Conservation (phyloP, 192 early-diverging fungal genomes). For the Globomyces pollinis-pini region DNA sequence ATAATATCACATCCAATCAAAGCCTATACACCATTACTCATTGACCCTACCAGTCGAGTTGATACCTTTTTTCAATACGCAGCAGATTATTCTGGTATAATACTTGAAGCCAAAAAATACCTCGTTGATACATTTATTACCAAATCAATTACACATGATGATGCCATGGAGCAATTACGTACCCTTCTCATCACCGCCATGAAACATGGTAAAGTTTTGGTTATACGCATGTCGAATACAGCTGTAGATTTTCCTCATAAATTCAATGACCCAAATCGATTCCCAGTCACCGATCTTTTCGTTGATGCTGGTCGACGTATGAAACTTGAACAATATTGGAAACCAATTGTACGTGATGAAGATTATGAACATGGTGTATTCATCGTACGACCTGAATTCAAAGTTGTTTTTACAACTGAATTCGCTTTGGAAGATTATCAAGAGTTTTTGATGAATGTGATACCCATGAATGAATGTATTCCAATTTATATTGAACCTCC, state of each 20-base stretch:
- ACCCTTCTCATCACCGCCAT: conserved; percentile 20
- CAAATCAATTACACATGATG: conserved; percentile 16
- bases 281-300: conserved; percentile 18
- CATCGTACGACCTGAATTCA: conserved; percentile 18
- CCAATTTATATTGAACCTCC: conserved; percentile 16
- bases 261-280: conserved; percentile 16
- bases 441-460: conserved; percentile 18
- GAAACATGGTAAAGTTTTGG: conserved; percentile 24
- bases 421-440: conserved; percentile 31
- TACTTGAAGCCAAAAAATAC: conserved; percentile 28
- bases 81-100: conserved; percentile 19
- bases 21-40: conserved; percentile 30
- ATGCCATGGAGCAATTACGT: conserved; percentile 18
- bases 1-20: conserved; percentile 12
- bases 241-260: conserved; percentile 23
- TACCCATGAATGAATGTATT: conserved; percentile 16
- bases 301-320: conserved; percentile 12
- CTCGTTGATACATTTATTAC: conserved; percentile 22
- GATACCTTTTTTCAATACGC: conserved; percentile 31
- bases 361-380: conserved; percentile 19
- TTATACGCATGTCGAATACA: conserved; percentile 22
- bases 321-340: conserved; percentile 11
- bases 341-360: conserved; percentile 13
- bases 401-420: conserved; percentile 20
- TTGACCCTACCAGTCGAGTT: conserved; percentile 26